Conservation (phyloP, 2,329 filamentous ascomycete species). For the Bimuria novae-zelandiae region DNA sequence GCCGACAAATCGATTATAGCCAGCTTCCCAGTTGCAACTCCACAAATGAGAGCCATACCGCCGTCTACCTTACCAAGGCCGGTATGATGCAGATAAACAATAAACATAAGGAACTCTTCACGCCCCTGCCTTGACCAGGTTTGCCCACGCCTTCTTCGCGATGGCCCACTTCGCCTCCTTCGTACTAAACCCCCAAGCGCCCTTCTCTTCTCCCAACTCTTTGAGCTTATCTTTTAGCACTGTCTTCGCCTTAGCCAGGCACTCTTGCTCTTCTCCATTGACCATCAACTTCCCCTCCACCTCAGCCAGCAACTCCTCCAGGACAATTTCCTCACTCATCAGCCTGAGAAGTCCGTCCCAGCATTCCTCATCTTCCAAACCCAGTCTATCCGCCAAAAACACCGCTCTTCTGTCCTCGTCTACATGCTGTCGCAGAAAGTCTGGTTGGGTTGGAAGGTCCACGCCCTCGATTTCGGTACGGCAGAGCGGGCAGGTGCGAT, state of each 20-base stretch:
- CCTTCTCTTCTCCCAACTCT: slow-evolving; percentile 19
- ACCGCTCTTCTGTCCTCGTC: slow-evolving; percentile 8
- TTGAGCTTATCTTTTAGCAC: slow-evolving; percentile 11
- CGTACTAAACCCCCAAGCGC: slow-evolving; percentile 22
- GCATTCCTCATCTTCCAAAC: slow-evolving; percentile 18
- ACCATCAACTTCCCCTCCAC: neutral
- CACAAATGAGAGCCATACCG: too few species aligned
- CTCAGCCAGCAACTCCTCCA: slow-evolving; percentile 15
- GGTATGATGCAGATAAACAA: too few species aligned
- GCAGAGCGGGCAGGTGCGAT: slow-evolving; percentile 28
- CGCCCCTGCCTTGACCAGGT: too few species aligned
- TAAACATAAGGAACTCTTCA: too few species aligned
- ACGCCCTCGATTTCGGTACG: slow-evolving; percentile 14
- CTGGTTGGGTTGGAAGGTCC: neutral
- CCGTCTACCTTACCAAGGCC: too few species aligned
- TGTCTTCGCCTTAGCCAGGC: neutral
- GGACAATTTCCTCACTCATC: slow-evolving; percentile 28
- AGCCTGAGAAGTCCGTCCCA: slow-evolving; percentile 13
- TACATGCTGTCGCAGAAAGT: slow-evolving; percentile 10
- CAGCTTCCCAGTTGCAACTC: too few species aligned
- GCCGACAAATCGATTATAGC: too few species aligned
- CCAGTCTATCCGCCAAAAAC: slow-evolving; percentile 14
- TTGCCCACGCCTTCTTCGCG: slow-evolving; percentile 21
- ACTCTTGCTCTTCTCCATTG: neutral
- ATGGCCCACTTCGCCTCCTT: slow-evolving; percentile 15